phyloP scores from a whole-genome alignment of 441 rosid species.

The Eutrema salsugineum region DNA sequence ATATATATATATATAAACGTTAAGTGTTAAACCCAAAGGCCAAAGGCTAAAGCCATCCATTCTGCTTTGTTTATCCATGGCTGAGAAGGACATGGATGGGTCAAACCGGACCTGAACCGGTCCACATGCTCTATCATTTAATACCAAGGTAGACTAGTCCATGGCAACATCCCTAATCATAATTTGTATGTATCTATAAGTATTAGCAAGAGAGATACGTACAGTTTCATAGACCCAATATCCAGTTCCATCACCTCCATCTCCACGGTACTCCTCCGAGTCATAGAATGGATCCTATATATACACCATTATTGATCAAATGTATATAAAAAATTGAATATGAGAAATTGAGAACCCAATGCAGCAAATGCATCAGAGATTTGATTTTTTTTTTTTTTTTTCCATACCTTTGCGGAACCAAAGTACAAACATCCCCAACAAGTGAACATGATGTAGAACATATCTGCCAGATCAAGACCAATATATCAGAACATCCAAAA shows the following conservation, averaged over 20 bases:
- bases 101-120: not conserved
- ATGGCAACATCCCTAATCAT: not conserved
- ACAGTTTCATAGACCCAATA: constrained; percentile 88
- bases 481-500: not conserved
- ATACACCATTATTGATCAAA: not conserved
- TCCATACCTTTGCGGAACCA: constrained; percentile 68
- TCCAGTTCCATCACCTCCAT: constrained; percentile 93
- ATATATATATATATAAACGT: no score
- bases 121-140: not conserved
- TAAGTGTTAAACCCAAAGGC: not conserved
- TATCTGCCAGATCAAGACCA: constrained; percentile 42
- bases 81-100: not conserved
- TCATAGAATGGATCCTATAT: constrained; percentile 85
- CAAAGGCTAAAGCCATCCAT: not conserved
- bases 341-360: not conserved
- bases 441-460: constrained; percentile 82
- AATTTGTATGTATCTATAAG: not conserved
- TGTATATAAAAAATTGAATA: not conserved
- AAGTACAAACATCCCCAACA: constrained; percentile 89
- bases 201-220: constrained; percentile 10
- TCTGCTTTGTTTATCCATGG: not conserved
- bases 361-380: not conserved
- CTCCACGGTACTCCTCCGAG: constrained; percentile 74
- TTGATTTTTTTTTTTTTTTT: not conserved
- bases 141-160: not conserved